Percentiles rank a stretch among this genome's conserved stretches.
These are phyloP conservation scores for Candida tunisiensis DNA, from an alignment of 1,139 yeast species.

Conservation along the genomic window DNA sequence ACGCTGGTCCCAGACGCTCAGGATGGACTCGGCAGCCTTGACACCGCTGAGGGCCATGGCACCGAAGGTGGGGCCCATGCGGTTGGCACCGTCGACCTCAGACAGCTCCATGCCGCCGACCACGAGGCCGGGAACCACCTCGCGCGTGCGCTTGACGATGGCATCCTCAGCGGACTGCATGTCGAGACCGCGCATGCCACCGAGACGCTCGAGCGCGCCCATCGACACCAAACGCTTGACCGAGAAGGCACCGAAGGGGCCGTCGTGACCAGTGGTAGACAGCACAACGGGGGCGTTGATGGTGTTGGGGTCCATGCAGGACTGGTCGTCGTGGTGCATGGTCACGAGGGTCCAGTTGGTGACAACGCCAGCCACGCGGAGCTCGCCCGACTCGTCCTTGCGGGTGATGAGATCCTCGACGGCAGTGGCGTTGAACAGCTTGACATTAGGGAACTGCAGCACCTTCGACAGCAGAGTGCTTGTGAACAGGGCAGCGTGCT, in stretches of 20 bases:
- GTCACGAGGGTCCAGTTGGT: slow-evolving; percentile 74
- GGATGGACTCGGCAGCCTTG: slow-evolving; percentile 52
- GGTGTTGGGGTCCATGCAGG: slow-evolving; percentile 77
- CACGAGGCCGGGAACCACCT: slow-evolving; percentile 53
- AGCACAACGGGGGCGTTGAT: slow-evolving; percentile 56
- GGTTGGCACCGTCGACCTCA: slow-evolving; percentile 59
- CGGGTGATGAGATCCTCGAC: slow-evolving; percentile 71
- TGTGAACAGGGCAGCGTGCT: slow-evolving; percentile 67
- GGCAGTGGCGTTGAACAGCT: slow-evolving; percentile 66
- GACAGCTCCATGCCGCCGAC: slow-evolving; percentile 75
- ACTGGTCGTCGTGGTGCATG: slow-evolving; percentile 60
- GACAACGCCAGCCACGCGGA: slow-evolving; percentile 63
- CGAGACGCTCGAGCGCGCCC: slow-evolving; percentile 29
- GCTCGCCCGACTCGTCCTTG: slow-evolving; percentile 35
- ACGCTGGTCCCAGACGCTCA: slow-evolving; percentile 34
- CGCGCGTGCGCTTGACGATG: slow-evolving; percentile 54
- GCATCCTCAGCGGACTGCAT: slow-evolving; percentile 70
- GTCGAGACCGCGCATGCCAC: slow-evolving; percentile 67
- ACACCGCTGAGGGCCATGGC: slow-evolving; percentile 70
- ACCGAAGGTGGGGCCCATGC: slow-evolving; percentile 80
- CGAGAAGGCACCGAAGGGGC: slow-evolving; percentile 73
- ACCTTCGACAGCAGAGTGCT: slow-evolving; percentile 59
- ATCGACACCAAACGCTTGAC: slow-evolving; percentile 31
- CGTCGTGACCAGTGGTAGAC: slow-evolving; percentile 70
- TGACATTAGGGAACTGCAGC: slow-evolving; percentile 54